phyloP scores from a whole-genome alignment of 164 flowering plant species.

The Aristolochia californica region DNA sequence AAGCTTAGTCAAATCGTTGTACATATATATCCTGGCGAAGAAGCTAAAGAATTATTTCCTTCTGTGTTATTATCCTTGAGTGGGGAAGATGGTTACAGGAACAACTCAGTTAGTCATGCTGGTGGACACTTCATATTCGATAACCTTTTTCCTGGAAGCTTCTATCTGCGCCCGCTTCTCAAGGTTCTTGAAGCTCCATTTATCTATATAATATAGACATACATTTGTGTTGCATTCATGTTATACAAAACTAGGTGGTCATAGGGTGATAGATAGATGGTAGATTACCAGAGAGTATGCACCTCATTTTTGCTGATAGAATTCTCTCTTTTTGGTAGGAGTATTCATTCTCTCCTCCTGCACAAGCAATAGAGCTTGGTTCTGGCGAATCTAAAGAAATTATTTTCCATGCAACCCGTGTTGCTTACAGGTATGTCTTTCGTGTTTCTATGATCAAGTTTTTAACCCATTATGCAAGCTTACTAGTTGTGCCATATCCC shows the following conservation, averaged over 20 bases:
- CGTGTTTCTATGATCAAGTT: neutral
- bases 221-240: neutral
- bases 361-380: conserved; percentile 87
- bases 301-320: neutral
- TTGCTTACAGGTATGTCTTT: conserved; percentile 77
- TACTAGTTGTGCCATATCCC: neutral
- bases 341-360: conserved; percentile 90
- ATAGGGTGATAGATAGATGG: neutral
- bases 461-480: neutral
- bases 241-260: neutral
- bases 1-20: conserved; percentile 88
- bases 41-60: conserved; percentile 57
- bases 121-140: conserved; percentile 77
- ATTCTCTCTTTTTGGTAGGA: conserved; percentile 33
- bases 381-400: conserved; percentile 85
- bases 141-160: conserved; percentile 85
- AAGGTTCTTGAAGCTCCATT: conserved; percentile 40
- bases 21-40: conserved; percentile 43
- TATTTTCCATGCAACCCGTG: conserved; percentile 80
- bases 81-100: conserved; percentile 94
- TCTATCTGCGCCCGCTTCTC: conserved; percentile 87
- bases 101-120: conserved; percentile 62
- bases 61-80: conserved; percentile 81
- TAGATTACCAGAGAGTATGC: neutral
- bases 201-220: neutral